These are phyloP conservation scores for Aspergillus terreus DNA, from an alignment of 2,329 filamentous ascomycete genomes.

Conservation along the genomic window DNA sequence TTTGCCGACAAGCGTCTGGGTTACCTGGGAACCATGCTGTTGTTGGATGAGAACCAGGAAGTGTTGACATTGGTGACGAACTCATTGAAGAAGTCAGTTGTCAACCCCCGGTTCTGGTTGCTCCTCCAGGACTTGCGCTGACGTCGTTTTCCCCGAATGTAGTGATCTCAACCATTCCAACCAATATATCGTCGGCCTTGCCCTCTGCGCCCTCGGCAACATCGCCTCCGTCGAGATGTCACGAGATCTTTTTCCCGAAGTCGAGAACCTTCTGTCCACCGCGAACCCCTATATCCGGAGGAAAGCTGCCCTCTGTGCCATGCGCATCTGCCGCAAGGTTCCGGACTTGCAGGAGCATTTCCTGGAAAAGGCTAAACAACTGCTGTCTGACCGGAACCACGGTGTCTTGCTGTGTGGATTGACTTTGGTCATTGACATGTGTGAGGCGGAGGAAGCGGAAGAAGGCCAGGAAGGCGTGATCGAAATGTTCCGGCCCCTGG, in stretches of 20 bases:
- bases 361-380: constrained; percentile 82
- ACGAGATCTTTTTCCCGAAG: constrained; percentile 90
- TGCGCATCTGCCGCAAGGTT: constrained; percentile 97
- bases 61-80: constrained; percentile 96
- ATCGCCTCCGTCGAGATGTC: constrained; percentile 99
- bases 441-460: constrained; percentile 90
- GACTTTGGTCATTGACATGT: constrained; percentile 85
- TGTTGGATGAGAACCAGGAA: constrained; percentile 97
- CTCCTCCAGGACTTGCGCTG: constrained; percentile 22
- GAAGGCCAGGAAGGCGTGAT: constrained; percentile 85
- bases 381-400: constrained; percentile 91
- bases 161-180: constrained; percentile 97
- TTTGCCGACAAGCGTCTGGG: constrained; percentile 97
- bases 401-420: constrained; percentile 90
- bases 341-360: constrained; percentile 97
- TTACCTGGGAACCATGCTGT: constrained; percentile 90
- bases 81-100: constrained; percentile 86
- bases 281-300: constrained; percentile 97
- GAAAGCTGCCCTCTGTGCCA: constrained; percentile 96
- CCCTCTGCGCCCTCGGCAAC: constrained; percentile 92
- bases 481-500: constrained; percentile 83
- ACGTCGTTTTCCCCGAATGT: constrained; percentile 18
- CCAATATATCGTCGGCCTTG: constrained; percentile 96
- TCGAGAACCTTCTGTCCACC: constrained; percentile 86
- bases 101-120: neutral